Evolutionary conservation across 1,284 basidiomycete genomes (phyloP).

Genomic region (Ceratobasidium papillatum): DNA sequence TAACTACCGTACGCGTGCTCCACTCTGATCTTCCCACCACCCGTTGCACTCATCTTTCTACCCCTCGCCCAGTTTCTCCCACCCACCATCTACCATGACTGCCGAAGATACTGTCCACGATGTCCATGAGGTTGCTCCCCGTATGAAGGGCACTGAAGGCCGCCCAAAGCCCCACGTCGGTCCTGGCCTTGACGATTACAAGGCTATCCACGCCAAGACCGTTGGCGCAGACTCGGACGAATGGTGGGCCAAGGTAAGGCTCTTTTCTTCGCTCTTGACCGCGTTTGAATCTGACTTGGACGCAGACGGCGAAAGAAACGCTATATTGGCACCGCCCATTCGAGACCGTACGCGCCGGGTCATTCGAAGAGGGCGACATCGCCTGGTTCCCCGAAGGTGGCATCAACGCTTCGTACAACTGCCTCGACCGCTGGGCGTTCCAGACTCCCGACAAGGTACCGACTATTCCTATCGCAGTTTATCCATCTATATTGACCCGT

Average conservation of each 20-base stretch:
- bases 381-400: constrained; percentile 94
- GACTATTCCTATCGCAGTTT: constrained; percentile 3
- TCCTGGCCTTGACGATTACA: constrained; percentile 78
- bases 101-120: constrained; percentile 38
- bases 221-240: constrained; percentile 77
- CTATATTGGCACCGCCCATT: constrained; percentile 94
- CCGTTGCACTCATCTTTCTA: neutral
- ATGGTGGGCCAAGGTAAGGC: constrained; percentile 84
- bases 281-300: constrained; percentile 3
- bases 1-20: neutral
- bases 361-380: constrained; percentile 88
- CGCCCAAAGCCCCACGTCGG: constrained; percentile 75
- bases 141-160: constrained; percentile 62
- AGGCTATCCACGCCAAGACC: constrained; percentile 71
- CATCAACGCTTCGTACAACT: constrained; percentile 95
- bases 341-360: constrained; percentile 85
- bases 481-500: constrained; percentile 12
- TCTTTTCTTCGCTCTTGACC: neutral
- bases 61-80: constrained; percentile 4
- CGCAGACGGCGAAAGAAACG: constrained; percentile 78
- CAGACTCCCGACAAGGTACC: constrained; percentile 86
- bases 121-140: constrained; percentile 63
- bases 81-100: constrained; percentile 15
- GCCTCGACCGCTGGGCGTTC: constrained; percentile 95
- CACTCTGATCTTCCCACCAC: constrained; percentile 19